Evolutionary conservation across 31 red algal species (phyloP).

Genomic region (Odonthalia washingtoniensis): DNA sequence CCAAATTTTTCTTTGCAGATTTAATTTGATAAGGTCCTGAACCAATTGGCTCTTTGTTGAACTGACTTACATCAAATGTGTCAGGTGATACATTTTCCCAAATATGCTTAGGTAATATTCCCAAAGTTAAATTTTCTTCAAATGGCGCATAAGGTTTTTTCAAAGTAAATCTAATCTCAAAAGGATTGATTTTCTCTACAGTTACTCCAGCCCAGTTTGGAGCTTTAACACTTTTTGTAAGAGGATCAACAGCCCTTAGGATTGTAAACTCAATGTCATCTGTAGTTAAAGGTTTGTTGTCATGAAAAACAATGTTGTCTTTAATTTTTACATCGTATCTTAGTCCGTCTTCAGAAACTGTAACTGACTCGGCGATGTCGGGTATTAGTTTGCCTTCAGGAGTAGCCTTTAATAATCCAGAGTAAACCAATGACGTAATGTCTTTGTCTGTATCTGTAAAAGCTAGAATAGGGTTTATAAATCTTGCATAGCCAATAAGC

Average conservation of each 20-base stretch:
- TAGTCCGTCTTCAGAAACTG: neutral
- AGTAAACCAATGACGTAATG: neutral
- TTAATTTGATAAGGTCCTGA: constrained; percentile 12
- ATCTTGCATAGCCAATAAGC: constrained; percentile 4
- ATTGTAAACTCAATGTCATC: constrained; percentile 17
- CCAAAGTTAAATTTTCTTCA: constrained; percentile 14
- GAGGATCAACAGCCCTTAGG: neutral
- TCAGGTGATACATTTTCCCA: neutral
- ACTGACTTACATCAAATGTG: neutral
- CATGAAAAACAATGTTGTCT: constrained; percentile 2
- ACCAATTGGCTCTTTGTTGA: neutral
- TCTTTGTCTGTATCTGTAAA: constrained; percentile 4
- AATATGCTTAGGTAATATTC: neutral
- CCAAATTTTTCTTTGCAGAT: constrained; percentile 1
- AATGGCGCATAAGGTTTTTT: constrained; percentile 4
- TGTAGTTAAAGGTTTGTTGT: neutral
- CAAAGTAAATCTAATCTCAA: neutral
- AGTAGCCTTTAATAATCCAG: neutral
- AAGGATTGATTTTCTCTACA: neutral
- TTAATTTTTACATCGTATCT: constrained; percentile 7
- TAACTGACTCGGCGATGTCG: neutral
- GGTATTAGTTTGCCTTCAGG: neutral
- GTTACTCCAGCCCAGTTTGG: neutral
- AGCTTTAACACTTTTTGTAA: neutral
- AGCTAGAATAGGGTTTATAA: constrained; percentile 17